These are phyloP conservation scores for Helminthosporium solani DNA, from an alignment of 2,329 filamentous ascomycete genomes.

Conservation along the genomic window DNA sequence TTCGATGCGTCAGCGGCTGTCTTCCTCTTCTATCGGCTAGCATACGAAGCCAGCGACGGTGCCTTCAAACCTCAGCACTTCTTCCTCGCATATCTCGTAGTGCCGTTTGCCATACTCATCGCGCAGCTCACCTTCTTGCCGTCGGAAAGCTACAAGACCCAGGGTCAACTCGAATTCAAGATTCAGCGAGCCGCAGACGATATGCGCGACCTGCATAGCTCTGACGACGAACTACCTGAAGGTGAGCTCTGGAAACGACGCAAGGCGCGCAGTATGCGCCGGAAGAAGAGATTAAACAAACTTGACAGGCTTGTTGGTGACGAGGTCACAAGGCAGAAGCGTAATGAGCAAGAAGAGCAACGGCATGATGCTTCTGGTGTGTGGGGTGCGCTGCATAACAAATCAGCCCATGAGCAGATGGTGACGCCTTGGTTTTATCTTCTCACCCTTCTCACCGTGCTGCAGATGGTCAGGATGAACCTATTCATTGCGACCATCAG, in stretches of 20 bases:
- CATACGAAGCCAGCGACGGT: constrained; percentile 62
- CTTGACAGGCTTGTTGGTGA: constrained; percentile 72
- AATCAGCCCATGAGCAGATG: constrained; percentile 70
- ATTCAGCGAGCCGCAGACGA: constrained; percentile 33
- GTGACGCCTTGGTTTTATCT: constrained; percentile 78
- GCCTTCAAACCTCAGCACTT: constrained; percentile 65
- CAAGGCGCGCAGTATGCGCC: constrained; percentile 40
- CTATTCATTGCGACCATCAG: constrained; percentile 89
- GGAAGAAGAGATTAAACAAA: constrained; percentile 63
- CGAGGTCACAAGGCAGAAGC: constrained; percentile 61
- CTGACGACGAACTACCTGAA: constrained; percentile 57
- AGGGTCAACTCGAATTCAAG: constrained; percentile 38
- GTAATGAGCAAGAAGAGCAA: constrained; percentile 61
- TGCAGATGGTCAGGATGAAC: constrained; percentile 68
- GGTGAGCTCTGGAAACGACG: constrained; percentile 48
- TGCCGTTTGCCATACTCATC: constrained; percentile 66
- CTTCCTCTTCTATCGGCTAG: constrained; percentile 71
- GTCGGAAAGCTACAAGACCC: constrained; percentile 73
- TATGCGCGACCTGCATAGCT: constrained; percentile 51
- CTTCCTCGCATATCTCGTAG: constrained; percentile 70
- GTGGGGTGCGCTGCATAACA: constrained; percentile 80
- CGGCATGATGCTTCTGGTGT: constrained; percentile 71
- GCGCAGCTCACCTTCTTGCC: constrained; percentile 74
- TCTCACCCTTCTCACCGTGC: constrained; percentile 73
- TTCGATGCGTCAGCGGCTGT: constrained; percentile 81